Percentiles rank a stretch among this genome's conserved stretches.
phyloP scores from a whole-genome alignment of 495 filamentous ascomycete genomes.

The Lichenothelia convexa region DNA sequence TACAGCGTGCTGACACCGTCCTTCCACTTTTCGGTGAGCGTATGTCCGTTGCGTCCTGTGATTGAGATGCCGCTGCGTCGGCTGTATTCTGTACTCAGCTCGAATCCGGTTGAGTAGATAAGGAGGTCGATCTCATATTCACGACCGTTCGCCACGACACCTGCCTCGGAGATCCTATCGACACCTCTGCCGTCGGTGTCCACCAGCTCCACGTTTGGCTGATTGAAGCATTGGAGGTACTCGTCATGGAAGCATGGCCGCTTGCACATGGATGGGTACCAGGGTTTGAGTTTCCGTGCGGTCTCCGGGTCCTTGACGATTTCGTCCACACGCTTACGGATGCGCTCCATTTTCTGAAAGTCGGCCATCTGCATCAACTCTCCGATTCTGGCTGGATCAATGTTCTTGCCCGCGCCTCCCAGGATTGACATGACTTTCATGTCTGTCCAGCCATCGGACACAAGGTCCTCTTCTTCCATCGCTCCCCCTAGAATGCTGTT shows the following conservation, averaged over 20 bases:
- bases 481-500: no score
- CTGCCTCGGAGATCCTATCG: constrained; percentile 20
- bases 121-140: constrained; percentile 30
- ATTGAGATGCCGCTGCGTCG: constrained; percentile 24
- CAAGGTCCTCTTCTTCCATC: no score
- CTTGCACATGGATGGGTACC: constrained; percentile 22
- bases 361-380: constrained; percentile 10
- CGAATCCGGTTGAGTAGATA: constrained; percentile 31
- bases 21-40: constrained; percentile 27
- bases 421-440: no score
- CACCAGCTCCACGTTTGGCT: constrained; percentile 21
- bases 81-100: constrained; percentile 16
- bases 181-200: constrained; percentile 36
- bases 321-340: constrained; percentile 13
- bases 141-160: constrained; percentile 22
- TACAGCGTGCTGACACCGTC: constrained; percentile 26
- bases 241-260: constrained; percentile 22
- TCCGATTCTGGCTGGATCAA: no score
- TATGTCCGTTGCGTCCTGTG: constrained; percentile 23
- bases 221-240: constrained; percentile 16
- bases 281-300: constrained; percentile 16
- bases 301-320: constrained; percentile 16
- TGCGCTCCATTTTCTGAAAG: constrained; percentile 10
- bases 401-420: no score
- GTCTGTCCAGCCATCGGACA: constrained; percentile 14